Evolutionary conservation across 805 yeast species (phyloP), one percentile per base, ranked within the genome.

Genomic region (Candida chilensis): DNA sequence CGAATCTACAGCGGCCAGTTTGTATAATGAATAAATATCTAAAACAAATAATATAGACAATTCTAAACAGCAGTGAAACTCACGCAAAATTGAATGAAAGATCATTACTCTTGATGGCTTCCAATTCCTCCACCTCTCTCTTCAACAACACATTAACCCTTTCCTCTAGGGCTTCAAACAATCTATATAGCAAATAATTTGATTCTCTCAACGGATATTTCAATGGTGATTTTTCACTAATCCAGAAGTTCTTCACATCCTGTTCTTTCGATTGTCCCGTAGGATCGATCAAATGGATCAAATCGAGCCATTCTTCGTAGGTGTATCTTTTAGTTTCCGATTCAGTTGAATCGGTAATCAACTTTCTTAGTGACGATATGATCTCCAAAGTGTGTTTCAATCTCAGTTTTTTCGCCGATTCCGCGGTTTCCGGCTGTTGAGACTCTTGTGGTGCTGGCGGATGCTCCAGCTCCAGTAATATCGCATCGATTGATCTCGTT

Each of bases 121-220:
- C n/a, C n/a, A n/a, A n/a, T n/a, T n/a, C n/a, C n/a, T n/a, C n/a
- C n/a, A n/a, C n/a, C n/a, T n/a, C n/a, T n/a, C n/a, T n/a, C n/a
- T n/a, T n/a, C n/a, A n/a, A n/a, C n/a, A n/a, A n/a, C n/a, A n/a
- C n/a, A n/a, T n/a, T n/a, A n/a, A n/a, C n/a, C n/a, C n/a, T n/a
- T n/a, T n/a, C n/a, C n/a, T n/a, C n/a, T n/a, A n/a, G n/a, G n/a
- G n/a, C n/a, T n/a, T n/a, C n/a, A n/a, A n/a, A n/a, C n/a, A n/a
- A 40, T 32, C 66, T 50, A 32, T 61, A 48, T 18, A 68, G 47
- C 20, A 82, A 67, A 42, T 71, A 82, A 34, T 74, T 71, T 0
- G 87, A 75, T 46, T 85, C 87, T 39, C 67, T 68, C 22, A 80
- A 55, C 0, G 92, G 92, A 32, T 67, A 71, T 27, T 80, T 61